Evolutionary conservation across 2,329 filamentous ascomycete genomes (phyloP).

Genomic region (Neonectria magnoliae): DNA sequence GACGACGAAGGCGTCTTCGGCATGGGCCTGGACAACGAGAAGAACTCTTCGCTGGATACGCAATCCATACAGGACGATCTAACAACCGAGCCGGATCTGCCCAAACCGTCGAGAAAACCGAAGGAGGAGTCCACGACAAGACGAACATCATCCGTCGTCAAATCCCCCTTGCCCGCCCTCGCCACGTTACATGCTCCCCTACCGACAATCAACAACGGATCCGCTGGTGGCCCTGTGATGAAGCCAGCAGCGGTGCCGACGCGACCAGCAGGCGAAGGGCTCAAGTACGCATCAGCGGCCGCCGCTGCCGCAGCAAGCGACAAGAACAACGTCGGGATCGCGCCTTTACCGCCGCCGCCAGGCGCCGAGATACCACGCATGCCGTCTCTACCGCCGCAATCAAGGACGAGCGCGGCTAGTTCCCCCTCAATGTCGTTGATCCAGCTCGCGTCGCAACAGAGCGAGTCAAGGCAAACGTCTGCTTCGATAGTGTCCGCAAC

Average conservation of each 20-base stretch:
- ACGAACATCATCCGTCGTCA: constrained; percentile 88
- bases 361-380: constrained; percentile 61
- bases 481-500: constrained; percentile 39
- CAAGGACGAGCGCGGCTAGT: constrained; percentile 65
- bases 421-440: constrained; percentile 61
- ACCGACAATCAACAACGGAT: constrained; percentile 68
- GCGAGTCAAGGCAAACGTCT: constrained; percentile 48
- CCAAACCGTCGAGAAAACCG: constrained; percentile 64
- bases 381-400: constrained; percentile 61
- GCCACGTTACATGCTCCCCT: constrained; percentile 86
- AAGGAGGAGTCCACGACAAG: constrained; percentile 66
- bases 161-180: constrained; percentile 91
- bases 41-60: constrained; percentile 92
- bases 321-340: constrained; percentile 88
- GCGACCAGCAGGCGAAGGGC: constrained; percentile 84
- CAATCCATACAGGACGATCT: constrained; percentile 91
- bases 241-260: constrained; percentile 91
- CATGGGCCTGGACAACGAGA: constrained; percentile 78
- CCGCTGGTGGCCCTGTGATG: constrained; percentile 72
- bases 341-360: constrained; percentile 90
- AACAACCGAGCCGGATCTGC: constrained; percentile 65
- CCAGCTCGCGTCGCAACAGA: constrained; percentile 56
- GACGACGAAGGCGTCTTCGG: constrained; percentile 92
- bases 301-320: constrained; percentile 92
- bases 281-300: constrained; percentile 97